phyloP scores from a whole-genome alignment of 2,329 filamentous ascomycete genomes.

The Chrysoporthe puriensis region DNA sequence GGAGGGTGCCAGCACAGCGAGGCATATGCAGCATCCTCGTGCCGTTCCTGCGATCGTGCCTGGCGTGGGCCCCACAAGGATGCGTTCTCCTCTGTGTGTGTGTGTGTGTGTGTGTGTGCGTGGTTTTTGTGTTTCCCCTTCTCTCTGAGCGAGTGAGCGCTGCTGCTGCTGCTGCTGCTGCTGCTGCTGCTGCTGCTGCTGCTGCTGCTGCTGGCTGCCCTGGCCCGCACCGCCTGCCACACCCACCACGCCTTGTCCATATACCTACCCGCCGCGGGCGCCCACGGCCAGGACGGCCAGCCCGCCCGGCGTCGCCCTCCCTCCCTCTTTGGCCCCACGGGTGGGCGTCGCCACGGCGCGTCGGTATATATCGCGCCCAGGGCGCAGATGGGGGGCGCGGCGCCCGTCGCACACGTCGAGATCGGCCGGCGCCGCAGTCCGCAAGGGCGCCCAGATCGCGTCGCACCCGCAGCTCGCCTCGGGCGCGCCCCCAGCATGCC shows the following conservation, averaged over 20 bases:
- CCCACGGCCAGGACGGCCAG: too few relatives aligned
- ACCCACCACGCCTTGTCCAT: too few relatives aligned
- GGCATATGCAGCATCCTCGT: constrained; percentile 4
- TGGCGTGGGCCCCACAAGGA: constrained; percentile 15
- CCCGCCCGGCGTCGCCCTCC: background rate
- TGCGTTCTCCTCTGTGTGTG: background rate
- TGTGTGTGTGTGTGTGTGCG: too few relatives aligned
- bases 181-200: too few relatives aligned
- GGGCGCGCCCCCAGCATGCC: too few relatives aligned
- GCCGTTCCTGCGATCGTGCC: constrained; percentile 14
- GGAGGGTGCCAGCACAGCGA: background rate
- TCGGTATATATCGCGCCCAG: constrained; percentile 1
- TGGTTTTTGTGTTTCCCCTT: too few relatives aligned
- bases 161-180: too few relatives aligned
- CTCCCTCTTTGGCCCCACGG: background rate
- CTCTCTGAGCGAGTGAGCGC: background rate
- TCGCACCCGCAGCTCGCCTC: constrained; percentile 13
- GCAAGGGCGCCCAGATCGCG: constrained; percentile 25
- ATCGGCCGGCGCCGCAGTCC: constrained; percentile 18
- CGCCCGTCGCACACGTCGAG: constrained; percentile 21
- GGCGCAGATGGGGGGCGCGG: background rate
- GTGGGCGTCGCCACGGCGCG: constrained; percentile 13
- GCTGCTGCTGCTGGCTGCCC: too few relatives aligned
- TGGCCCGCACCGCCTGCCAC: too few relatives aligned
- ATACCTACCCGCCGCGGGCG: too few relatives aligned